Evolutionary conservation across 352 stramenopile species (phyloP).

Genomic region (Globisporangium camurandrum): DNA sequence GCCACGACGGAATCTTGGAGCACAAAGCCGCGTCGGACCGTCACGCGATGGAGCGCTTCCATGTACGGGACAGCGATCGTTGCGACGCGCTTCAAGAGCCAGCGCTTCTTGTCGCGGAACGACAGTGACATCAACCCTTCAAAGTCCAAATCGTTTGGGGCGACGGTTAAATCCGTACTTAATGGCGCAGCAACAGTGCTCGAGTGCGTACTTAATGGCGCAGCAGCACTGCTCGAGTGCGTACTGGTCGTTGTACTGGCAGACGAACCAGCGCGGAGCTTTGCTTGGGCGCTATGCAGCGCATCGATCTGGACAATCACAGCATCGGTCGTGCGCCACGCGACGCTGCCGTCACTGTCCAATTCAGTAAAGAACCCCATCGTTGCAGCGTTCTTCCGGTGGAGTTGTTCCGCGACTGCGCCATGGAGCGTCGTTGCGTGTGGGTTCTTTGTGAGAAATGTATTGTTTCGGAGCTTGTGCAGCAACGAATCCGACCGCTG

Average conservation of each 20-base stretch:
- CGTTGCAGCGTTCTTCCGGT: constrained; percentile 65
- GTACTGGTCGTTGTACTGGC: too few relatives aligned
- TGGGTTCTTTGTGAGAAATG: constrained; percentile 48
- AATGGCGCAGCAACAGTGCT: too few relatives aligned
- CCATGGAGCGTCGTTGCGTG: constrained; percentile 28
- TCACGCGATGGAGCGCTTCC: constrained; percentile 50
- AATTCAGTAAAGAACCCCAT: constrained; percentile 66
- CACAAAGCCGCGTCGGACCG: constrained; percentile 41
- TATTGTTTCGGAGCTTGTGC: constrained; percentile 47
- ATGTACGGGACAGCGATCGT: constrained; percentile 49
- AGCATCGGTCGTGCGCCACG: constrained; percentile 44
- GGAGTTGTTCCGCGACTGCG: constrained; percentile 54
- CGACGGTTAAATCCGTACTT: constrained; percentile 5
- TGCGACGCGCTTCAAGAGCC: constrained; percentile 67
- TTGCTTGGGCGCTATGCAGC: constrained; percentile 8
- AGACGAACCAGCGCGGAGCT: too few relatives aligned
- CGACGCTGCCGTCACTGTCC: constrained; percentile 30
- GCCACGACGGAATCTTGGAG: constrained; percentile 61
- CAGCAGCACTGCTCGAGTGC: too few relatives aligned
- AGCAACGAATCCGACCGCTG: constrained; percentile 22
- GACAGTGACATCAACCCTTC: constrained; percentile 63
- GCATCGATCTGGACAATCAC: constrained; percentile 38
- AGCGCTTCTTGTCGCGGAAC: constrained; percentile 67
- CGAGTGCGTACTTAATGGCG: too few relatives aligned
- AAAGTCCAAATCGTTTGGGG: constrained; percentile 31